Evolutionary conservation across 2,329 filamentous ascomycete genomes (phyloP).

Genomic region (Zymoseptoria tritici): DNA sequence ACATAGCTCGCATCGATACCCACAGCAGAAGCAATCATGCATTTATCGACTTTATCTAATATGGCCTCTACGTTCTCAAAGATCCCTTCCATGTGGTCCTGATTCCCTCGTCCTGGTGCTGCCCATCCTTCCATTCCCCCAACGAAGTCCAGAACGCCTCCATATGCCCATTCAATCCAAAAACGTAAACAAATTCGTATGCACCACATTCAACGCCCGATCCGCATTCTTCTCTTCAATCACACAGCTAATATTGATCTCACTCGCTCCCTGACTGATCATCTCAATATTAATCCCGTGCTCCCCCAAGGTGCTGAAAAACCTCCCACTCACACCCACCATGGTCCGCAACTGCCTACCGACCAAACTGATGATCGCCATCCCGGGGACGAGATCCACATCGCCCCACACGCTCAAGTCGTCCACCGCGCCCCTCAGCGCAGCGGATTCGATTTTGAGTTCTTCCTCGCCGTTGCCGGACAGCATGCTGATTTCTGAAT

Average conservation of each 20-base stretch:
- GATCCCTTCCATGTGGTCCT: background rate
- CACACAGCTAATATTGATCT: constrained; percentile 98
- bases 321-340: constrained; percentile 79
- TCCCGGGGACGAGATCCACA: constrained; percentile 80
- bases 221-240: constrained; percentile 88
- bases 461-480: constrained; percentile 41
- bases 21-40: background rate
- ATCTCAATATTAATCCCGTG: constrained; percentile 97
- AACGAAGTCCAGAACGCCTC: background rate
- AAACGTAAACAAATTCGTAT: constrained; percentile 95
- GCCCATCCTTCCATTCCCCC: no score
- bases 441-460: constrained; percentile 40
- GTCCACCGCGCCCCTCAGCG: constrained; percentile 48
- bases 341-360: constrained; percentile 97
- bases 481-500: constrained; percentile 59
- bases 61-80: background rate
- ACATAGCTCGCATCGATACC: background rate
- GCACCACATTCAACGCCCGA: constrained; percentile 88
- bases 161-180: constrained; percentile 52
- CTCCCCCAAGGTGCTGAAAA: constrained; percentile 91
- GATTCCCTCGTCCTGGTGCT: background rate
- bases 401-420: constrained; percentile 77
- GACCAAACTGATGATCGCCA: constrained; percentile 93
- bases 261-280: constrained; percentile 97
- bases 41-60: background rate